phyloP scores from a whole-genome alignment of 768 basidiomycete species.

The Ramaria sp. region DNA sequence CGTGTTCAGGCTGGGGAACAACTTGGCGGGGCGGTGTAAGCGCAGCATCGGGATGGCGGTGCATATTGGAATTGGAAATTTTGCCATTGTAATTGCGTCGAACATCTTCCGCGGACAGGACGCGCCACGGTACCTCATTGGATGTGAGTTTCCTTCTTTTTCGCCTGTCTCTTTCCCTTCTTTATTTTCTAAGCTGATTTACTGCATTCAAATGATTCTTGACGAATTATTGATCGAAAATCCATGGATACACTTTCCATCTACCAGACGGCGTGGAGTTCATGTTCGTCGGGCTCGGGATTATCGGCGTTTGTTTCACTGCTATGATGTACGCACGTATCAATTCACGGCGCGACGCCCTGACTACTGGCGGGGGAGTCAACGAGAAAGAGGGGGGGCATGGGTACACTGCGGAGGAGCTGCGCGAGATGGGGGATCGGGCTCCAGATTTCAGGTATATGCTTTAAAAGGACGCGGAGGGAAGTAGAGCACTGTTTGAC shows the following conservation, averaged over 20 bases:
- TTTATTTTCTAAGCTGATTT: not conserved
- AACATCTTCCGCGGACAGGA: slow-evolving; percentile 54
- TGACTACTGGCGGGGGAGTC: not conserved
- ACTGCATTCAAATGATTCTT: no score
- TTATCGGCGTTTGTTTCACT: slow-evolving; percentile 37
- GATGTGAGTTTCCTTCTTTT: slow-evolving; percentile 29
- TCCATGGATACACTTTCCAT: no score
- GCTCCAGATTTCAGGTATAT: slow-evolving; percentile 56
- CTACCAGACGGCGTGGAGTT: slow-evolving; percentile 52
- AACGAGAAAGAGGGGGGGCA: not conserved
- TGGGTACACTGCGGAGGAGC: slow-evolving; percentile 17
- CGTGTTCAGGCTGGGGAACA: slow-evolving; percentile 47
- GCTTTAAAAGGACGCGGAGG: no score
- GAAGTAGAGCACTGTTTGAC: no score
- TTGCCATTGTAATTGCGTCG: slow-evolving; percentile 50
- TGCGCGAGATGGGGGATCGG: slow-evolving; percentile 40
- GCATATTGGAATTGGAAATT: slow-evolving; percentile 59
- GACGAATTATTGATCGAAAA: no score
- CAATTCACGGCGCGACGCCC: slow-evolving; percentile 39
- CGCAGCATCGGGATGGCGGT: slow-evolving; percentile 57
- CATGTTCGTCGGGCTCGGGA: slow-evolving; percentile 61
- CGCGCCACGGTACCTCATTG: slow-evolving; percentile 47
- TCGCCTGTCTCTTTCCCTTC: not conserved
- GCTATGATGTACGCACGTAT: slow-evolving; percentile 42
- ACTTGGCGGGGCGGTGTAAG: slow-evolving; percentile 59